phyloP scores from a whole-genome alignment of 495 filamentous ascomycete species.

The Aspergillus carlsbadensis region DNA sequence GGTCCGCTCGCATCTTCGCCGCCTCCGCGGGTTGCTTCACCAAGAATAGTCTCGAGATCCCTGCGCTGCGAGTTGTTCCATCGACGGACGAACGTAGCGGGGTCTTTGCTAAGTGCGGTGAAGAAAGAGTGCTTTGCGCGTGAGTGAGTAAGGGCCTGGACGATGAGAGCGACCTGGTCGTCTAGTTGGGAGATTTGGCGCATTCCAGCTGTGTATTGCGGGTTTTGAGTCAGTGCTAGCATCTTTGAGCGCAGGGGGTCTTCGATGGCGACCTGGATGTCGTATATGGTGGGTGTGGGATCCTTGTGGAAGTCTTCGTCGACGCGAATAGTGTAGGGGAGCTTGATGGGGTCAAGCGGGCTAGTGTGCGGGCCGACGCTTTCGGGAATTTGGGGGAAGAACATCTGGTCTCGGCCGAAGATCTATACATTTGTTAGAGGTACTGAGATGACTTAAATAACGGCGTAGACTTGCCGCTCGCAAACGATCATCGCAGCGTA shows the following conservation, averaged over 20 bases:
- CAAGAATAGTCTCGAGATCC: conserved; percentile 86
- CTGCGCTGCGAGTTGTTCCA: conserved; percentile 88
- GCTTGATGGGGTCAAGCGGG: conserved; percentile 76
- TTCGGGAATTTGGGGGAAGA: conserved; percentile 86
- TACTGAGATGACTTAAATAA: neutral
- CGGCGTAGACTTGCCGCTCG: conserved; percentile 56
- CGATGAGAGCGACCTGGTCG: conserved; percentile 75
- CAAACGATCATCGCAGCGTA: conserved; percentile 83
- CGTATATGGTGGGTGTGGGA: conserved; percentile 74
- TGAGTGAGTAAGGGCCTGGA: conserved; percentile 73
- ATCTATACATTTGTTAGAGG: conserved; percentile 52
- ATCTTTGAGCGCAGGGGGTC: conserved; percentile 74
- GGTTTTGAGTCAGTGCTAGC: conserved; percentile 53
- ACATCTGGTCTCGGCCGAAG: conserved; percentile 73
- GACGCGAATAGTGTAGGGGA: conserved; percentile 91
- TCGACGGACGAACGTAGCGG: conserved; percentile 72
- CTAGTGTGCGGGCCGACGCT: conserved; percentile 69
- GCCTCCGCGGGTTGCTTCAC: conserved; percentile 70
- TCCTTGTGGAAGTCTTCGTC: conserved; percentile 76
- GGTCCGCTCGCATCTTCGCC: conserved; percentile 60
- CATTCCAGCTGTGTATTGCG: conserved; percentile 55
- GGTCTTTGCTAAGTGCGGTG: conserved; percentile 71
- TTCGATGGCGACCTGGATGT: conserved; percentile 80
- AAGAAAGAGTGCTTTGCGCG: conserved; percentile 88
- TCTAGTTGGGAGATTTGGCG: conserved; percentile 71